These are phyloP conservation scores for Ceratobasidium sp. DNA, from an alignment of 1,284 basidiomycete genomes.

Conservation along the genomic window DNA sequence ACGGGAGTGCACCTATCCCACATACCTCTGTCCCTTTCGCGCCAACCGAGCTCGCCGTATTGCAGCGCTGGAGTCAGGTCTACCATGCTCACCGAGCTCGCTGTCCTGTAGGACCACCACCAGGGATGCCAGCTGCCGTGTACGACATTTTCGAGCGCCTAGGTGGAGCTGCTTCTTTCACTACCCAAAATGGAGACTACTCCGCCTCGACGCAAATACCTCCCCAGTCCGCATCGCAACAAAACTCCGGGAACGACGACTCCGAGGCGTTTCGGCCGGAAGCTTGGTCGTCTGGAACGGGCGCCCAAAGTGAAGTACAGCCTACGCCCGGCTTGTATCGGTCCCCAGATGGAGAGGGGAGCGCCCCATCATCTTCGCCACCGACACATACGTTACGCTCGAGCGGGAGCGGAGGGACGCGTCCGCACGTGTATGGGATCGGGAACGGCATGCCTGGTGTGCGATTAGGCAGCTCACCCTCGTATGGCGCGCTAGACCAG, in stretches of 20 bases:
- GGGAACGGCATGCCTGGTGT: not conserved
- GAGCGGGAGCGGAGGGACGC: not conserved
- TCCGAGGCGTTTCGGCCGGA: slow-evolving; percentile 34
- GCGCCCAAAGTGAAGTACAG: not conserved
- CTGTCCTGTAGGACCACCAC: slow-evolving; percentile 29
- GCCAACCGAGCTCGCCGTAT: slow-evolving; percentile 29
- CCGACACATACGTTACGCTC: slow-evolving; percentile 20
- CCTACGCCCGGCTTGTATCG: slow-evolving; percentile 21
- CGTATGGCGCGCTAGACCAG: slow-evolving; percentile 36
- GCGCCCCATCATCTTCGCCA: slow-evolving; percentile 28
- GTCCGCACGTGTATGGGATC: not conserved
- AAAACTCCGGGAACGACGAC: slow-evolving; percentile 6
- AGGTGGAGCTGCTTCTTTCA: slow-evolving; percentile 18
- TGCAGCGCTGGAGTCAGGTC: slow-evolving; percentile 37
- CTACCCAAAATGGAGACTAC: not conserved
- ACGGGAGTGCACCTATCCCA: slow-evolving; percentile 18
- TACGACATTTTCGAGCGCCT: slow-evolving; percentile 40
- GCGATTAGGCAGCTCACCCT: slow-evolving; percentile 32
- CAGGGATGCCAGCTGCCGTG: slow-evolving; percentile 36
- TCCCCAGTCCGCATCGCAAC: not conserved
- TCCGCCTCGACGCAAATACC: not conserved
- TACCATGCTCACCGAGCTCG: slow-evolving; percentile 36
- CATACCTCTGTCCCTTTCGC: slow-evolving; percentile 38
- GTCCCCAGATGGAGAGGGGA: slow-evolving; percentile 18
- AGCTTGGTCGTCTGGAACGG: slow-evolving; percentile 26